These are phyloP conservation scores for Raphanus raphanistrum DNA, from an alignment of 345 rosid species.

Conservation along the genomic window DNA sequence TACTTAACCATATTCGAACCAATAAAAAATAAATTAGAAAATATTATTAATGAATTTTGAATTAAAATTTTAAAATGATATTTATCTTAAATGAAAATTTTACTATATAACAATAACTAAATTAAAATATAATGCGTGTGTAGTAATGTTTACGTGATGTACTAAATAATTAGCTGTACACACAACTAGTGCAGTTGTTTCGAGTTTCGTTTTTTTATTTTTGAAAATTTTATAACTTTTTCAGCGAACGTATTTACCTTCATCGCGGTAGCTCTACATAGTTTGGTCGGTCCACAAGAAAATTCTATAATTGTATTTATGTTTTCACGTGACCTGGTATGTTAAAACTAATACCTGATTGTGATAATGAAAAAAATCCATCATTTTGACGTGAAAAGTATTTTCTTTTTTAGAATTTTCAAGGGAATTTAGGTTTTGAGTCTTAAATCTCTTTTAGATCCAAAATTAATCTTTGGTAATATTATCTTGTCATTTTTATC, in stretches of 20 bases:
- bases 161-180: conserved; percentile 29
- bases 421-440: too few relatives aligned
- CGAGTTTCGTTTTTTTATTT: neutral
- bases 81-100: too few relatives aligned
- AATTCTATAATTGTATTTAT: neutral
- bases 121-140: too few relatives aligned
- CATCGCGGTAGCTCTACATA: conserved; percentile 22
- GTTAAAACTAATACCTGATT: conserved; percentile 4
- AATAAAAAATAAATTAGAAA: too few relatives aligned
- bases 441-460: too few relatives aligned
- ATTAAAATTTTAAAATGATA: too few relatives aligned
- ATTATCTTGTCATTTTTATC: too few relatives aligned
- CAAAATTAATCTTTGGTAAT: too few relatives aligned
- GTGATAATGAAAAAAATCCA: neutral
- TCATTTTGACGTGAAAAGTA: neutral
- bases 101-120: too few relatives aligned
- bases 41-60: too few relatives aligned
- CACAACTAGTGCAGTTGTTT: conserved; percentile 4
- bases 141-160: conserved; percentile 28
- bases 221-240: neutral
- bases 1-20: too few relatives aligned
- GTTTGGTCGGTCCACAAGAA: conserved; percentile 33
- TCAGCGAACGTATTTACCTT: neutral
- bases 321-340: conserved; percentile 16
- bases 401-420: neutral